These are phyloP conservation scores for Tardiomyces depauwii DNA, from an alignment of 1,139 yeast genomes.

Conservation along the genomic window DNA sequence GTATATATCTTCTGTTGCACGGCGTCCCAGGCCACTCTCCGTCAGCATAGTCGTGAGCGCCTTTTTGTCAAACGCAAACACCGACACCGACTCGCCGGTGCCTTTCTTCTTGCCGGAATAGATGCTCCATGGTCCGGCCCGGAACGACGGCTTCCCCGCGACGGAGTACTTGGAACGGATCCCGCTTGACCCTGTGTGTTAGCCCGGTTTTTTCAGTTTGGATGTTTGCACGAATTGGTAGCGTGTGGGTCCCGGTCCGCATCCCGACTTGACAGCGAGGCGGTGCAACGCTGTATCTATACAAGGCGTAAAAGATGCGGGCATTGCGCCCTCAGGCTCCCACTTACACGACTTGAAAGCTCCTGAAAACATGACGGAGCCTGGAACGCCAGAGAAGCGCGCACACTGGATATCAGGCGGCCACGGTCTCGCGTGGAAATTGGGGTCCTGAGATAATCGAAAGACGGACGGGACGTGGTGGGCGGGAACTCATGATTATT, in stretches of 20 bases:
- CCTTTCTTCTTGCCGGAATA: constrained; percentile 70
- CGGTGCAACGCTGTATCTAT: too few relatives aligned
- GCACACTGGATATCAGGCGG: too few relatives aligned
- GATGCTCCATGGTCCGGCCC: constrained; percentile 75
- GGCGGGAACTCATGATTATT: too few relatives aligned
- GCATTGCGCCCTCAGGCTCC: too few relatives aligned
- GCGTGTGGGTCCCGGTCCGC: too few relatives aligned
- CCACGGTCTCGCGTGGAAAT: too few relatives aligned
- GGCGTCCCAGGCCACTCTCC: constrained; percentile 25
- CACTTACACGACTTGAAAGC: constrained; percentile 18
- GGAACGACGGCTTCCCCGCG: constrained; percentile 63
- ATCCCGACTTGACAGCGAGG: too few relatives aligned
- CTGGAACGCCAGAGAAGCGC: too few relatives aligned
- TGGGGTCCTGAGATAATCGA: too few relatives aligned
- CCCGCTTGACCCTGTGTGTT: constrained; percentile 27
- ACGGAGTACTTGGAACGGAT: constrained; percentile 66
- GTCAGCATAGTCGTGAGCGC: constrained; percentile 49
- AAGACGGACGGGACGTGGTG: too few relatives aligned
- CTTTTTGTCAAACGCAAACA: constrained; percentile 80
- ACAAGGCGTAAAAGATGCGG: too few relatives aligned
- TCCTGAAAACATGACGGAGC: neutral
- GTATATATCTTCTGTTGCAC: constrained; percentile 23
- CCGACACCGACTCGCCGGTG: constrained; percentile 45
- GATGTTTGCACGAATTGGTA: too few relatives aligned
- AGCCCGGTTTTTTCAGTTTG: neutral